Conservation (phyloP, 345 rosid genomes). For the Aquilaria yunnanensis region DNA sequence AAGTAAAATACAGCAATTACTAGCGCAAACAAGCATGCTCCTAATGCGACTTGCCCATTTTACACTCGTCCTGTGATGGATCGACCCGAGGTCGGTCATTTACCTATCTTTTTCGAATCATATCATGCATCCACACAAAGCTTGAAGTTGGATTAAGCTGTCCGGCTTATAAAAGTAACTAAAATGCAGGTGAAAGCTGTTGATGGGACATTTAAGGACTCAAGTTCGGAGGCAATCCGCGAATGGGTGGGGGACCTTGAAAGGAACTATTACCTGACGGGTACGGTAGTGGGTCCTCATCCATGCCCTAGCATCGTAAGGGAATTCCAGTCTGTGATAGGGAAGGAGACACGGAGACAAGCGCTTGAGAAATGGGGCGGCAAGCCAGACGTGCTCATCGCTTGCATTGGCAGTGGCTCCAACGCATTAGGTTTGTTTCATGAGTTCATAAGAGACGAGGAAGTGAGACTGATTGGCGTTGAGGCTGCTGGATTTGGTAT, state of each 20-base stretch:
- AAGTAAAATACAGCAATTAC: too few species aligned
- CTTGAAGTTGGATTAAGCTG: too few species aligned
- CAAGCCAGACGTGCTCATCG: slow-evolving; percentile 70
- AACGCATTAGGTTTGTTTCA: slow-evolving; percentile 82
- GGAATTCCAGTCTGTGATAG: slow-evolving; percentile 80
- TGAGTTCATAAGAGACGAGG: slow-evolving; percentile 55
- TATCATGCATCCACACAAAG: too few species aligned
- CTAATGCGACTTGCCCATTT: too few species aligned
- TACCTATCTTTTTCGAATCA: too few species aligned
- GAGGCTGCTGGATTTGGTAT: slow-evolving; percentile 85
- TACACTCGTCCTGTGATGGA: too few species aligned
- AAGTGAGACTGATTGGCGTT: slow-evolving; percentile 69
- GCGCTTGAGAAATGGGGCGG: slow-evolving; percentile 83
- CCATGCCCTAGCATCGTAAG: slow-evolving; percentile 78
- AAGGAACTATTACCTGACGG: slow-evolving; percentile 39
- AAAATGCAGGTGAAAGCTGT: slow-evolving; percentile 47
- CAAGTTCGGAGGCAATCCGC: slow-evolving; percentile 71
- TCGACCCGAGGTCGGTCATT: too few species aligned
- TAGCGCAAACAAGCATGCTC: too few species aligned
- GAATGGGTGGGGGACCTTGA: slow-evolving; percentile 50
- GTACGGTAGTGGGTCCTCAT: slow-evolving; percentile 81
- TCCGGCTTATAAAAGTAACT: too few species aligned
- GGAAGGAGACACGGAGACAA: slow-evolving; percentile 77
- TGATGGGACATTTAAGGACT: slow-evolving; percentile 60
- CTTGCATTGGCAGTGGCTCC: slow-evolving; percentile 84